Conservation (phyloP, 768 basidiomycete species). For the Exsudoporus frostii region DNA sequence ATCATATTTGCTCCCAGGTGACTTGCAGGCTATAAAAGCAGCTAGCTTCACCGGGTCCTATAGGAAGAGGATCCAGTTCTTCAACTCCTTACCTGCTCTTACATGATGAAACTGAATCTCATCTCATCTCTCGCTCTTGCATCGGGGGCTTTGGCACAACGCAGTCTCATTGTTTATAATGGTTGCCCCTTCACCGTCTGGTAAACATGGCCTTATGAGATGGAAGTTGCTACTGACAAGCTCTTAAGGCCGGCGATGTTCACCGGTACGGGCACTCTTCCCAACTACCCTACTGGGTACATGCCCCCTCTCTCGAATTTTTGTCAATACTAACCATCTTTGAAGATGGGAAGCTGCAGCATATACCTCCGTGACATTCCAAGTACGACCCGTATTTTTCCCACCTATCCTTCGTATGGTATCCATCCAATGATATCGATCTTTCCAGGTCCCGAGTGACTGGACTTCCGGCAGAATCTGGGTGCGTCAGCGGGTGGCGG, state of each 20-base stretch:
- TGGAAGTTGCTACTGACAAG: neutral
- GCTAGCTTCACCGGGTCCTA: neutral
- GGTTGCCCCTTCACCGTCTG: conserved; percentile 68
- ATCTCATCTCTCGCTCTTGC: conserved; percentile 30
- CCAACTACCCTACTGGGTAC: conserved; percentile 46
- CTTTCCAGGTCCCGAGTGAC: conserved; percentile 49
- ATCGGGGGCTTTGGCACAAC: conserved; percentile 38
- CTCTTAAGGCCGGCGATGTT: conserved; percentile 52
- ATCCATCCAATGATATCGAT: neutral
- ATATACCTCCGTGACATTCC: conserved; percentile 27
- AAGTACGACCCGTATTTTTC: conserved; percentile 8
- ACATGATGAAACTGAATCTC: conserved; percentile 23
- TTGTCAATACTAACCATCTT: neutral
- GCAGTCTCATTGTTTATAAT: conserved; percentile 61
- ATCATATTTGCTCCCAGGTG: neutral
- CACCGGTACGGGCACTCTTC: conserved; percentile 52
- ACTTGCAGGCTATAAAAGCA: conserved; percentile 16
- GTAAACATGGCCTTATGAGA: conserved; percentile 32
- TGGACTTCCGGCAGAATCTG: conserved; percentile 67
- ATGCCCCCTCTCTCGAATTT: neutral
- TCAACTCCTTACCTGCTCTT: neutral
- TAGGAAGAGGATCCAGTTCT: neutral
- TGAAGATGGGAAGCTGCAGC: conserved; percentile 34
- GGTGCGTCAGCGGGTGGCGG: conserved; percentile 33
- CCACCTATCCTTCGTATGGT: neutral